A percentile compares a stretch with the other conserved stretches of the same genome.
phyloP scores from a whole-genome alignment of 139 green algal species.

The Desmodesmus armatus region DNA sequence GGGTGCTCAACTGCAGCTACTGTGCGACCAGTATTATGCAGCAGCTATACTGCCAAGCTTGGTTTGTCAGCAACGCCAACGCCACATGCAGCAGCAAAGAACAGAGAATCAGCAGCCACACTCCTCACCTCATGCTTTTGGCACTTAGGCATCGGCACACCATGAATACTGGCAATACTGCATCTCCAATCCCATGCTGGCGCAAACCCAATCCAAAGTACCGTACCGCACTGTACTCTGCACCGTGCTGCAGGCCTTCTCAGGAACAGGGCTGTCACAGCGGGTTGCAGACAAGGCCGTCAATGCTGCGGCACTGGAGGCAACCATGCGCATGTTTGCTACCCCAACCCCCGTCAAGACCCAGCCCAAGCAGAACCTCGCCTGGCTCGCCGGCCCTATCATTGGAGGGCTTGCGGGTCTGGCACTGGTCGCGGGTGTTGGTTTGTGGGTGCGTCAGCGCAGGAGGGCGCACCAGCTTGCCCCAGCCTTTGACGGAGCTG shows the following conservation, averaged over 20 bases:
- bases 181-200: too few species aligned
- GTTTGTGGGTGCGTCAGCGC: constrained; percentile 5
- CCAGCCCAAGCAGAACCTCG: neutral
- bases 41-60: too few species aligned
- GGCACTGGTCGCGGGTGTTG: neutral
- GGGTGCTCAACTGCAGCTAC: too few species aligned
- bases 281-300: too few species aligned
- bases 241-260: neutral
- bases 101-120: neutral
- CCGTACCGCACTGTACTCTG: too few species aligned
- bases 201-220: too few species aligned
- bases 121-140: neutral
- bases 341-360: neutral
- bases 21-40: too few species aligned
- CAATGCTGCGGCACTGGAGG: neutral
- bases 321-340: neutral
- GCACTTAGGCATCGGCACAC: too few species aligned
- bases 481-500: too few species aligned
- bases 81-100: neutral
- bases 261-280: neutral
- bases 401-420: neutral
- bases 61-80: too few species aligned
- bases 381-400: constrained; percentile 4
- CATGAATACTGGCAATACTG: too few species aligned
- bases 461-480: too few species aligned